Evolutionary conservation across 2,329 filamentous ascomycete genomes (phyloP), one percentile per base, ranked within the genome.

Genomic region (Botrytis elliptica): DNA sequence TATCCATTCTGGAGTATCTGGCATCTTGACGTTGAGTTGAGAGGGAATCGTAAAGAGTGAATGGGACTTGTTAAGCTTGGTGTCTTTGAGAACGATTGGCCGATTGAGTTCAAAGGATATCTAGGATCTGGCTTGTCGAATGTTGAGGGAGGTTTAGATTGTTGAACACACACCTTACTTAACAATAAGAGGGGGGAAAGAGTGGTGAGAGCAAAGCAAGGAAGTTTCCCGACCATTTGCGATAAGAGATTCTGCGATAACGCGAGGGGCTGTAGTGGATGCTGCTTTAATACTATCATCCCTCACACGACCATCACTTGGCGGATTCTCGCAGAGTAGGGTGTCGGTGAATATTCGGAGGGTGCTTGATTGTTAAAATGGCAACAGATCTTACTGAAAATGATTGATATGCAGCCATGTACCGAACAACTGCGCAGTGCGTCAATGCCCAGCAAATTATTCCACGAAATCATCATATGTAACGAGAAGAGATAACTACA

Each of bases 1-100:
- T 68, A 72, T 38, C 70, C 70, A 72, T 29, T 68, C 70, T 68
- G 70, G 70, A 22, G 70, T 67, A 33, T 42, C 46, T 68, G 70
- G 38, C 70, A 71, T 71, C 10, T 71, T 68, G 55, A 18, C 36
- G 65, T 57, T 49, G 33, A 38, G 29, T 18, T 29, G 46, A 42
- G n/a, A 62, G 52, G 14, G n/a, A 65, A 12, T n/a, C 10, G 40
- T 16, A 14, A 20, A 9, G 25, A 42, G 5, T 29, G 25, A 55
- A 42, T 29, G 6, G 25, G 9, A 16, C 40, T 55, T 42, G 65
- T 68, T 4, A 22, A 29, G 25, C 25, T 55, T 9, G 18, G 25
- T 9, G 22, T 33, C 36, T 57, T 18, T 6, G 33, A 18, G 20
- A 40, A 33, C 4, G 46, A 68, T 68, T 40, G 33, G 18, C 36